Evolutionary conservation across 1,284 basidiomycete species (phyloP).

Genomic region (Athelia sp.): DNA sequence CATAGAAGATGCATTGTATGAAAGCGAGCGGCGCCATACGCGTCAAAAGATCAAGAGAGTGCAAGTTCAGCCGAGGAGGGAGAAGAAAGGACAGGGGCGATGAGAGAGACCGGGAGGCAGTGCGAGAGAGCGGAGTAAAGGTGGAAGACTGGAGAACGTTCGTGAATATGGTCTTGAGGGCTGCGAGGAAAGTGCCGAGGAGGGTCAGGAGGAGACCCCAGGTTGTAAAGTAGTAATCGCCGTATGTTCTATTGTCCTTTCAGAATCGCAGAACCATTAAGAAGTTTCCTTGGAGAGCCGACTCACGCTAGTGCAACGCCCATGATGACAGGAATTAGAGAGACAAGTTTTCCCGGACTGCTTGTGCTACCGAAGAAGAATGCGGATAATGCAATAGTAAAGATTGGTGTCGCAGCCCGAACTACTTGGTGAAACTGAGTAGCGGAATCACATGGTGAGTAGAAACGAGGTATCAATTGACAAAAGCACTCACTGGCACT

Average conservation of each 20-base stretch:
- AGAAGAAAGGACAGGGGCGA: slow-evolving; percentile 6
- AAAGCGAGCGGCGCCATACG: slow-evolving; percentile 87
- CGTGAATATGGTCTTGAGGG: slow-evolving; percentile 88
- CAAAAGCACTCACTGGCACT: slow-evolving; percentile 65
- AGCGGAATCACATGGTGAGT: background rate
- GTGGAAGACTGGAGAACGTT: slow-evolving; percentile 65
- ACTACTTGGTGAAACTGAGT: slow-evolving; percentile 90
- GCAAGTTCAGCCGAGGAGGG: slow-evolving; percentile 43
- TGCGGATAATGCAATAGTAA: slow-evolving; percentile 77
- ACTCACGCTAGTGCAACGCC: slow-evolving; percentile 92
- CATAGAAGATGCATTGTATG: slow-evolving; percentile 76
- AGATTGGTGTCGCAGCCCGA: slow-evolving; percentile 87
- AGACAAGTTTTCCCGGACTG: slow-evolving; percentile 57
- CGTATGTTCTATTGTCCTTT: slow-evolving; percentile 63
- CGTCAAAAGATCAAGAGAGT: slow-evolving; percentile 82
- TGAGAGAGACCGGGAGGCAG: slow-evolving; percentile 11
- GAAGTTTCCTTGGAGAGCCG: background rate
- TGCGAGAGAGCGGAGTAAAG: slow-evolving; percentile 10
- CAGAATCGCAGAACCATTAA: slow-evolving; percentile 3
- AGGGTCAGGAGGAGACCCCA: slow-evolving; percentile 83
- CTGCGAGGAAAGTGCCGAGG: slow-evolving; percentile 83
- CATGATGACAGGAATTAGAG: slow-evolving; percentile 82
- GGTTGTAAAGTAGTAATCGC: slow-evolving; percentile 84
- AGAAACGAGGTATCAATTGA: slow-evolving; percentile 2
- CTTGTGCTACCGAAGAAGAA: slow-evolving; percentile 47